These are phyloP conservation scores for Naegleria fowleri DNA, from an alignment of 208 protist genomes.

Conservation along the genomic window DNA sequence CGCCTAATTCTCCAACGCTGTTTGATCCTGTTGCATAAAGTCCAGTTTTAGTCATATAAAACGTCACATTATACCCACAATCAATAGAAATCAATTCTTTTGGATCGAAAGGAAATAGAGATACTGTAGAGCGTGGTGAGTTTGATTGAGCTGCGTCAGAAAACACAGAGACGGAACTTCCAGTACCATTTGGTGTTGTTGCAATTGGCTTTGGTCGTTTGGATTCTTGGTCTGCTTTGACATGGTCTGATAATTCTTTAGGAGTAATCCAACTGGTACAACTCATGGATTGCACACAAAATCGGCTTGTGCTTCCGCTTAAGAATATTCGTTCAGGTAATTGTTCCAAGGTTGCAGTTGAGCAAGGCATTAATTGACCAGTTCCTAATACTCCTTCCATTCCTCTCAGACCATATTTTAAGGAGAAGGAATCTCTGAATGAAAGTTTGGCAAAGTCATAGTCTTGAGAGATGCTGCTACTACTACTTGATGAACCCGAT, in stretches of 20 bases:
- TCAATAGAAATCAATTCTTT: not conserved
- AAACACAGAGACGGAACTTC: not conserved
- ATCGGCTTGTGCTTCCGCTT: not conserved
- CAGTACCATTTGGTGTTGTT: not conserved
- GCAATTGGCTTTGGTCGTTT: not conserved
- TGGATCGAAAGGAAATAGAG: not conserved
- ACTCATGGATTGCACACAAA: not conserved
- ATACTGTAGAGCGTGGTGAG: not conserved
- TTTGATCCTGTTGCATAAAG: not conserved
- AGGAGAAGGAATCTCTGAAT: not conserved
- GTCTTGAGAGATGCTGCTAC: not conserved
- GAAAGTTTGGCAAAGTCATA: not conserved
- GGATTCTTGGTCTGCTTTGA: not conserved
- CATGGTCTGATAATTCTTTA: not conserved
- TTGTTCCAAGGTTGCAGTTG: not conserved
- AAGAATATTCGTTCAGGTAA: not conserved
- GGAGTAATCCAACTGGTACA: not conserved
- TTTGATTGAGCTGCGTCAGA: not conserved
- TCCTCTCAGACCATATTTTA: not conserved
- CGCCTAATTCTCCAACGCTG: not conserved
- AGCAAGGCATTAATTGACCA: not conserved
- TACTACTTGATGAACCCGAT: not conserved
- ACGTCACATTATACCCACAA: not conserved
- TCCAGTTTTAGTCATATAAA: not conserved
- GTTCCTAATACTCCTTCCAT: not conserved